Evolutionary conservation across 2,329 filamentous ascomycete genomes (phyloP).

Genomic region (Fusarium sororula): DNA sequence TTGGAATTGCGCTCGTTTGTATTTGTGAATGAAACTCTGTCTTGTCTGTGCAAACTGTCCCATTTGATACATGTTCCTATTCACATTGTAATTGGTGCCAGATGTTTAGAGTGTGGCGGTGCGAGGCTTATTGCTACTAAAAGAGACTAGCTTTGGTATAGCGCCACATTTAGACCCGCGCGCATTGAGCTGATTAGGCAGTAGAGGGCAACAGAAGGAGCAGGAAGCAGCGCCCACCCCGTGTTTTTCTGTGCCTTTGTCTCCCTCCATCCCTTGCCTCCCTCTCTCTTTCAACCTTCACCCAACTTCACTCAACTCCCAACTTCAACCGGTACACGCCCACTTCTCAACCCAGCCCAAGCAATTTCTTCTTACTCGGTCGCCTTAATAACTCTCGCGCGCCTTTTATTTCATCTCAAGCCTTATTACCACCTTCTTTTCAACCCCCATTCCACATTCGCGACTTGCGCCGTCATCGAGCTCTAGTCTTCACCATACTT

Average conservation of each 20-base stretch:
- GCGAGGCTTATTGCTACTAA: constrained; percentile 27
- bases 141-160: constrained; percentile 18
- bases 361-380: constrained; percentile 15
- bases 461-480: constrained; percentile 22
- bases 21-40: not conserved
- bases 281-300: constrained; percentile 27
- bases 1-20: not conserved
- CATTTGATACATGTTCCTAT: constrained; percentile 8
- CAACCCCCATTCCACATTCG: not conserved
- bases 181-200: constrained; percentile 30
- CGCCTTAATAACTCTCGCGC: constrained; percentile 26
- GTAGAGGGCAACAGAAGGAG: constrained; percentile 27
- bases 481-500: constrained; percentile 1
- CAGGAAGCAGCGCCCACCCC: constrained; percentile 39
- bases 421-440: constrained; percentile 16
- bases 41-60: constrained; percentile 19
- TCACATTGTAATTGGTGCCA: constrained; percentile 25
- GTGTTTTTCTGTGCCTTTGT: constrained; percentile 38
- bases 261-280: constrained; percentile 7
- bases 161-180: constrained; percentile 17
- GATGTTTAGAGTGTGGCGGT: constrained; percentile 25
- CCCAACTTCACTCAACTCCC: constrained; percentile 12
- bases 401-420: constrained; percentile 25
- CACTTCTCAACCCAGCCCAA: constrained; percentile 35
- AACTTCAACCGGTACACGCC: constrained; percentile 29